Base-by-base conservation (phyloP, 352 stramenopile genomes). In the Pythium apleroticum region DNA sequence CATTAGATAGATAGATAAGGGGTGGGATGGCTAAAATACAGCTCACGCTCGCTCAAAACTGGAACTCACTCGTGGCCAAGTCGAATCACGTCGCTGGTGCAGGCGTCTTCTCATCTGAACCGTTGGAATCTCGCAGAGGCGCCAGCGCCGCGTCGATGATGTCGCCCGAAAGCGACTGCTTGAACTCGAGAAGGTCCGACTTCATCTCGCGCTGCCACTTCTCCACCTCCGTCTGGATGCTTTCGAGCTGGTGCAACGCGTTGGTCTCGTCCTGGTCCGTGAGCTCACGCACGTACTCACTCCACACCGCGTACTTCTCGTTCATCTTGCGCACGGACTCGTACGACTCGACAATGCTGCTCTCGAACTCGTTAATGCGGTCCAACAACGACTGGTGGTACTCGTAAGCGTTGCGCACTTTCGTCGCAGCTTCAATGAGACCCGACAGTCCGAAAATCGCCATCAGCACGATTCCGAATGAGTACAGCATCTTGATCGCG, bases 201-300 rank as follows among this genome's bases (percentile, higher is more conserved):
- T 89, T 84, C 81, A 93, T 88, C 28, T 90, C 84, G 12, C 73
- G 60, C 57, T 91, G 80, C 84, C 84, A 93, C 53, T 81, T 79
- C 52, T 88, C 76, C 43, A 91, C 84, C 62, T 93, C 77, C 10
- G 66, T 22, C 65, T 93, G 84, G 49, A 93, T 80, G 6, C 69
- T 70, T 71, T 91, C 76, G 24, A 93, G 67, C 41, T 89, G 78
- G n/a, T 66, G 65, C 37, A 86, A 43, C 15, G 84, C 77, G 54
- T 88, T 80, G 10, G 62, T 65, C 67, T 91, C 81, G 56, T 93
- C 84, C 57, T 93, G 79, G 63, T 91, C 74, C 0, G 81, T 77
- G 41, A 93, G 71, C 20, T 80, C 73, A 30, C 78, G 78, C 37
- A 93, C 78, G 46, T 91, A 89, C 5, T 93, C 84, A 53, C 76